A percentile compares a stretch with the other conserved stretches of the same genome.
Evolutionary conservation across 2,329 filamentous ascomycete species (phyloP).

Genomic region (Bipolaris gigantea): DNA sequence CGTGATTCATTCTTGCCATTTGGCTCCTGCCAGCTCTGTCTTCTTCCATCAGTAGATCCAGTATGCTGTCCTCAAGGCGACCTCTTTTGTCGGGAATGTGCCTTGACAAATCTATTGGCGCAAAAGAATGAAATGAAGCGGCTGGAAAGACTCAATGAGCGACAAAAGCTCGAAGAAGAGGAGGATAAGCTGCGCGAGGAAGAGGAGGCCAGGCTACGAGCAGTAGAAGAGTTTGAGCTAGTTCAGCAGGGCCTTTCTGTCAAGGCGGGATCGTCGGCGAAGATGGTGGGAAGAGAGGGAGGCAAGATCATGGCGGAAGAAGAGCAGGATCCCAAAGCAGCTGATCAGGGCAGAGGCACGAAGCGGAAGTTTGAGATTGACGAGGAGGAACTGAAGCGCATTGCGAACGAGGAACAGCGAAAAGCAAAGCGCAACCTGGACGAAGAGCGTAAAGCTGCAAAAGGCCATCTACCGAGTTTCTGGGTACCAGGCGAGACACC

Average conservation of each 20-base stretch:
- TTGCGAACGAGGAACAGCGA: slow-evolving; percentile 69
- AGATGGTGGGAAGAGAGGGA: slow-evolving; percentile 47
- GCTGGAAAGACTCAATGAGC: slow-evolving; percentile 66
- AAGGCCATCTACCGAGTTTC: slow-evolving; percentile 77
- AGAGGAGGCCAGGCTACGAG: slow-evolving; percentile 69
- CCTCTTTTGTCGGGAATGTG: slow-evolving; percentile 94
- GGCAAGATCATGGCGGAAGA: slow-evolving; percentile 51
- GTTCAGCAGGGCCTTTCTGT: slow-evolving; percentile 68
- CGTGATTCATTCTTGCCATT: slow-evolving; percentile 93
- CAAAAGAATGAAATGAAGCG: slow-evolving; percentile 92
- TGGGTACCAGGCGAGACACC: slow-evolving; percentile 90
- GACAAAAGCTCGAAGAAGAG: slow-evolving; percentile 62
- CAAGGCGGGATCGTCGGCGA: slow-evolving; percentile 41
- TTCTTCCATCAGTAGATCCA: slow-evolving; percentile 77
- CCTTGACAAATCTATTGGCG: slow-evolving; percentile 83
- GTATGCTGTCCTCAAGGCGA: slow-evolving; percentile 80
- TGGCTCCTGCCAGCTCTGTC: slow-evolving; percentile 83
- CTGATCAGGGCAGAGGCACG: slow-evolving; percentile 45
- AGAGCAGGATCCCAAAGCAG: slow-evolving; percentile 33
- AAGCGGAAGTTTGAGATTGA: slow-evolving; percentile 84
- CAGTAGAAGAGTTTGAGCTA: slow-evolving; percentile 80
- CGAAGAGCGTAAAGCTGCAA: slow-evolving; percentile 67
- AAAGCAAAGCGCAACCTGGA: slow-evolving; percentile 72
- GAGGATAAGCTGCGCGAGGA: slow-evolving; percentile 64
- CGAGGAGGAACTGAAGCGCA: slow-evolving; percentile 71